Percentiles rank a stretch among this genome's conserved stretches.
Conservation (phyloP, 257 asterid species). For the Jacaranda copaia region DNA sequence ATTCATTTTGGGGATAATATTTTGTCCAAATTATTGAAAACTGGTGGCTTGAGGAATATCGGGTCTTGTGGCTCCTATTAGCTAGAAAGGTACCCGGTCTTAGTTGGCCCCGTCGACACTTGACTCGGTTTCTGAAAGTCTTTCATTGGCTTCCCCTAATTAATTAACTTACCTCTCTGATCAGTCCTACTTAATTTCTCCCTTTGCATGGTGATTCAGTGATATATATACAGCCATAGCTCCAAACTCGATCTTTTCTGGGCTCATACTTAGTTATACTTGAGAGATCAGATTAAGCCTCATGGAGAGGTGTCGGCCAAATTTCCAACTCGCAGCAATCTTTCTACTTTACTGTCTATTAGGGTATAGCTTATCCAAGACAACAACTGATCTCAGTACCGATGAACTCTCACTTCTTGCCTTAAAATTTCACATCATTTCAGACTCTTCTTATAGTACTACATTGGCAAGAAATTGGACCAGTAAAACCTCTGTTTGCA, state of each 20-base stretch:
- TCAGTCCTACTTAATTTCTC: no score
- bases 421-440: constrained; percentile 18
- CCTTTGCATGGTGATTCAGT: no score
- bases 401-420: constrained; percentile 29
- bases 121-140: not conserved
- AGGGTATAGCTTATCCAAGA: not conserved
- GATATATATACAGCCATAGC: not conserved
- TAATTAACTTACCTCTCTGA: no score
- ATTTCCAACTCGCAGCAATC: no score
- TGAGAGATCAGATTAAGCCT: not conserved
- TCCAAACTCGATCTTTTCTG: not conserved
- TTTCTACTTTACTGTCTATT: constrained; percentile 6
- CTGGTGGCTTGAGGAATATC: no score
- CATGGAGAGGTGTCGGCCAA: not conserved
- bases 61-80: no score
- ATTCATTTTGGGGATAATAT: no score
- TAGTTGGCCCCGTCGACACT: no score
- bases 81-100: no score
- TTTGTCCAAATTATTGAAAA: no score
- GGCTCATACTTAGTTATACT: not conserved
- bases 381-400: not conserved
- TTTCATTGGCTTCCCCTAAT: not conserved
- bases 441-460: not conserved
- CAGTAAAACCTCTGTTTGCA: constrained; percentile 29
- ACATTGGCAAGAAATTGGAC: constrained; percentile 31